phyloP scores from a whole-genome alignment of 2,329 filamentous ascomycete species.

The Monosporascus sp. region DNA sequence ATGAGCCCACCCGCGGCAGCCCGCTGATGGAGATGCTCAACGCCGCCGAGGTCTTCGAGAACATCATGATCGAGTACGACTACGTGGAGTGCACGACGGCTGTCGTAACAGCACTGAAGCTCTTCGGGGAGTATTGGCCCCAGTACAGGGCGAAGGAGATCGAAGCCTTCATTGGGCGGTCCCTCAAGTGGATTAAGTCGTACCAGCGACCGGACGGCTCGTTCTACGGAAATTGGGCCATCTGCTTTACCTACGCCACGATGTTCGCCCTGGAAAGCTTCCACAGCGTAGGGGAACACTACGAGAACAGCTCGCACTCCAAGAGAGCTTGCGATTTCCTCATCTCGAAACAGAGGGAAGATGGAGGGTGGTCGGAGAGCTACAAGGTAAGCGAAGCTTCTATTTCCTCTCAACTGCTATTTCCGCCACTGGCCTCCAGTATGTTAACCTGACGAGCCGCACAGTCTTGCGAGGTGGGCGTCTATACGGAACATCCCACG shows the following conservation, averaged over 20 bases:
- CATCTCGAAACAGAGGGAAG: slow-evolving; percentile 73
- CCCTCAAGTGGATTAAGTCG: slow-evolving; percentile 76
- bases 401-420: background rate
- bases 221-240: slow-evolving; percentile 97
- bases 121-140: slow-evolving; percentile 79
- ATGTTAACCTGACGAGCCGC: no score
- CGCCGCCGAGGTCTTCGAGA: slow-evolving; percentile 91
- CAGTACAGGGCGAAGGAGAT: slow-evolving; percentile 76
- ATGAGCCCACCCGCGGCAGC: slow-evolving; percentile 77
- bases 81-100: slow-evolving; percentile 98
- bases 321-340: slow-evolving; percentile 80
- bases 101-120: slow-evolving; percentile 77
- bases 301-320: slow-evolving; percentile 65
- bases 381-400: slow-evolving; percentile 55
- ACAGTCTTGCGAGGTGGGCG: slow-evolving; percentile 69
- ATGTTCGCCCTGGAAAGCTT: slow-evolving; percentile 95
- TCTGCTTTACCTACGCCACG: slow-evolving; percentile 94
- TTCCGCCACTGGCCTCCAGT: no score
- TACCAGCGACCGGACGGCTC: slow-evolving; percentile 77
- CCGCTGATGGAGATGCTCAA: slow-evolving; percentile 80
- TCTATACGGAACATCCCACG: slow-evolving; percentile 68
- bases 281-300: slow-evolving; percentile 74
- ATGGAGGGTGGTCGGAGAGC: slow-evolving; percentile 96
- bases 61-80: slow-evolving; percentile 98
- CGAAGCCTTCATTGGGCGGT: slow-evolving; percentile 62